phyloP scores from a whole-genome alignment of 148 eudicot species.

The Silene conica region DNA sequence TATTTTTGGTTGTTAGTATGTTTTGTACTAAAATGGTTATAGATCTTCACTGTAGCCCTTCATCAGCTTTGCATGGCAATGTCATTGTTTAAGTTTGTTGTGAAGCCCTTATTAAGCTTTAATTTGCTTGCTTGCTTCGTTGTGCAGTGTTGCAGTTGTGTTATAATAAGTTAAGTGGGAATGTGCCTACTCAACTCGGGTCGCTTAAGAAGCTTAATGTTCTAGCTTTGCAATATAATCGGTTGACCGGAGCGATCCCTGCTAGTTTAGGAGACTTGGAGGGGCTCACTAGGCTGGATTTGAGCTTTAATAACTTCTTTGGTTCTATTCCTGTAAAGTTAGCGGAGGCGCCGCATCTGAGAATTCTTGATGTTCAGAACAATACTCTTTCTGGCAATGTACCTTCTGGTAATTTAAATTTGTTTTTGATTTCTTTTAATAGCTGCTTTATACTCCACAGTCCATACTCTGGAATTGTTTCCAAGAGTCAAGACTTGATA shows the following conservation, averaged over 20 bases:
- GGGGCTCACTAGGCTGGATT: conserved; percentile 63
- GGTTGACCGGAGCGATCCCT: conserved; percentile 67
- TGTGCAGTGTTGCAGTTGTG: conserved; percentile 70
- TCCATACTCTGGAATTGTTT: no score
- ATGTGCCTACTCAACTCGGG: conserved; percentile 67
- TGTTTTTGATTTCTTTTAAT: no score
- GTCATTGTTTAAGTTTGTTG: not conserved
- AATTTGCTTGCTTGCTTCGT: conserved; percentile 21
- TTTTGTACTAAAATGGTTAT: no score
- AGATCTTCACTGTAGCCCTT: no score
- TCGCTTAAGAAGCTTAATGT: conserved; percentile 67
- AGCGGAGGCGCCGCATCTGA: no score
- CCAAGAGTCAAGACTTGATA: no score
- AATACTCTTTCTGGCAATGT: no score
- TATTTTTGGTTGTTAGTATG: no score
- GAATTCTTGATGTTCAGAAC: no score
- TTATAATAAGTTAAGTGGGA: conserved; percentile 68
- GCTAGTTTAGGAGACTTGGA: conserved; percentile 65
- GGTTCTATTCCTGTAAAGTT: conserved; percentile 33
- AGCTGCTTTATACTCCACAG: no score
- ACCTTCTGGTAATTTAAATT: conserved; percentile 40
- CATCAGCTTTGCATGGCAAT: not conserved
- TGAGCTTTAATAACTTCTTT: conserved; percentile 64
- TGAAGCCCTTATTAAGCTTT: not conserved
- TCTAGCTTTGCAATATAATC: conserved; percentile 68